These are phyloP conservation scores for Aspergillaceae sp. DNA, from an alignment of 2,329 filamentous ascomycete genomes.

Conservation along the genomic window DNA sequence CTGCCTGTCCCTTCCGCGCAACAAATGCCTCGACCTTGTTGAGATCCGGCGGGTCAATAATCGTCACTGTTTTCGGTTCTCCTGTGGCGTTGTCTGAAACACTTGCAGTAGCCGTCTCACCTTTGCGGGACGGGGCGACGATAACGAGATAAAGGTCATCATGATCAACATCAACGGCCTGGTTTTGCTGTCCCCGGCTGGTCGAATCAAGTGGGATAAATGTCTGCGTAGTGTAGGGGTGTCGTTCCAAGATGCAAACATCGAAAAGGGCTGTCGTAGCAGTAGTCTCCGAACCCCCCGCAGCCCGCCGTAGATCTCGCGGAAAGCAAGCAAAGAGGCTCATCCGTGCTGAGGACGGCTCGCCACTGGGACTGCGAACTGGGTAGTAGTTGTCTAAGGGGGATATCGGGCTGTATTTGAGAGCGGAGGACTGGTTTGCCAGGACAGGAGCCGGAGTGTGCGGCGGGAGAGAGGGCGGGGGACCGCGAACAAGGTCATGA, in stretches of 20 bases:
- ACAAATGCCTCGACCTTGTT: constrained; percentile 64
- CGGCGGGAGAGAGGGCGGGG: constrained; percentile 38
- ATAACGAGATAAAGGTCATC: constrained; percentile 62
- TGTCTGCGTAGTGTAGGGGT: constrained; percentile 90
- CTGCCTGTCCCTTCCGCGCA: constrained; percentile 67
- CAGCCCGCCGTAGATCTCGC: constrained; percentile 40
- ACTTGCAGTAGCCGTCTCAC: constrained; percentile 24
- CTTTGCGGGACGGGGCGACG: constrained; percentile 68
- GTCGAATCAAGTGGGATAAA: constrained; percentile 64
- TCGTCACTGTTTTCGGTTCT: constrained; percentile 17
- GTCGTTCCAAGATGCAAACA: constrained; percentile 71
- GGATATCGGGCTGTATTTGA: constrained; percentile 79
- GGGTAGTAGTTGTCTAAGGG: constrained; percentile 61
- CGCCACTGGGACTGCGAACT: constrained; percentile 38
- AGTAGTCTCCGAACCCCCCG: not conserved
- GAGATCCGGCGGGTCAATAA: constrained; percentile 60
- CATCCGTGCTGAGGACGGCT: constrained; percentile 55
- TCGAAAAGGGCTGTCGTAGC: constrained; percentile 43
- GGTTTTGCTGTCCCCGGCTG: constrained; percentile 11
- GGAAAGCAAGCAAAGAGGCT: constrained; percentile 85
- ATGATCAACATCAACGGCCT: not conserved
- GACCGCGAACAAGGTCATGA: constrained; percentile 40
- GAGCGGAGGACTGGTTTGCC: constrained; percentile 77
- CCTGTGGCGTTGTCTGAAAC: constrained; percentile 10
- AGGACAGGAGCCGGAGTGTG: constrained; percentile 47